Evolutionary conservation across 176 grass and related monocot species (phyloP).

Genomic region (Oryza officinalis): DNA sequence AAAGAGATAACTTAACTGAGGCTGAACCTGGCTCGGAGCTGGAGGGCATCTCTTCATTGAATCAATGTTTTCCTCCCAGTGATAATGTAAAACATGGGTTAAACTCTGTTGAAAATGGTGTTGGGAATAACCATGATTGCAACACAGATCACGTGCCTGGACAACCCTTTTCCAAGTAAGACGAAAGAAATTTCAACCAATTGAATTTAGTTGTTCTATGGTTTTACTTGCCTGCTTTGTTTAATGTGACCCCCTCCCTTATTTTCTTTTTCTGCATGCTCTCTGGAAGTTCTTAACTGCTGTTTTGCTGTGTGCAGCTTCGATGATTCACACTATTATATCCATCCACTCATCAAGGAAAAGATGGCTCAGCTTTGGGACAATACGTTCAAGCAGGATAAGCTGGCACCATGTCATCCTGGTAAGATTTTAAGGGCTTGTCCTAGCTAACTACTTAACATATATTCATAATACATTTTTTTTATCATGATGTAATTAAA

Average conservation of each 20-base stretch:
- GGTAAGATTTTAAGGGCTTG: conserved; percentile 54
- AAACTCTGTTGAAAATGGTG: conserved; percentile 53
- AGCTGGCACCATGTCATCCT: conserved; percentile 33
- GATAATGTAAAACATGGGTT: conserved; percentile 29
- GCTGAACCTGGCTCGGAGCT: conserved; percentile 24
- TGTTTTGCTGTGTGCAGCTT: conserved; percentile 53
- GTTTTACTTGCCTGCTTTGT: conserved; percentile 8
- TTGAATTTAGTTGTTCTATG: conserved; percentile 18
- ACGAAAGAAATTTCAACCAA: conserved; percentile 22
- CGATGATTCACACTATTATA: conserved; percentile 63
- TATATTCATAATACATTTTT: neutral
- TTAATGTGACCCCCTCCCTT: neutral
- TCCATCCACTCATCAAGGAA: conserved; percentile 82
- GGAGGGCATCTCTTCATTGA: conserved; percentile 33
- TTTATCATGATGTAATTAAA: conserved; percentile 10
- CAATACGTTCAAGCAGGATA: conserved; percentile 50
- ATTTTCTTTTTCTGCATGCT: conserved; percentile 4
- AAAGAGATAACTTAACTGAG: conserved; percentile 22
- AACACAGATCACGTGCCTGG: conserved; percentile 22
- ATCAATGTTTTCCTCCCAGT: conserved; percentile 38
- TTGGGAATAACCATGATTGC: conserved; percentile 6
- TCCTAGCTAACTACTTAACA: neutral
- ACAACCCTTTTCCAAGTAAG: conserved; percentile 59
- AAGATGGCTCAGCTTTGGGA: conserved; percentile 57
- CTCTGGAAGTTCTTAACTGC: conserved; percentile 20